Evolutionary conservation across 371 early-diverging fungal genomes (phyloP).

Genomic region (Apophysomyces sp.): DNA sequence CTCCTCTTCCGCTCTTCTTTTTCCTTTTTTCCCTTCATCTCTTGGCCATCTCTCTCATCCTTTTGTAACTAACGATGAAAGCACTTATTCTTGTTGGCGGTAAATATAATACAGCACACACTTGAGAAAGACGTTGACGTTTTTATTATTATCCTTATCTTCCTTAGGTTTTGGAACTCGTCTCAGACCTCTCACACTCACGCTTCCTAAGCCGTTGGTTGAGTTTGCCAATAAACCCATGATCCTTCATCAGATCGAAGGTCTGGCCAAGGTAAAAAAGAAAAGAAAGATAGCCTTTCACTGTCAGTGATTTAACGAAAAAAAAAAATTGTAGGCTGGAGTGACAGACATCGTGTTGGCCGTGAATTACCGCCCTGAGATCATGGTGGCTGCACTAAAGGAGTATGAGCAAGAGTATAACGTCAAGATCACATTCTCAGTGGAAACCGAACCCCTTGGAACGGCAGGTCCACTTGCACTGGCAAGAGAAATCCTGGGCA

Average conservation of each 20-base stretch:
- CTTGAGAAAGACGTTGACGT: neutral
- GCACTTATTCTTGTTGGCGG: constrained; percentile 99
- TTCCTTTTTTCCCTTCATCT: constrained; percentile 13
- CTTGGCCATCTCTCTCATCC: constrained; percentile 5
- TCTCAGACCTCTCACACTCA: constrained; percentile 97
- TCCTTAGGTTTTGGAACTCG: constrained; percentile 95
- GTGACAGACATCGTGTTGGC: constrained; percentile 98
- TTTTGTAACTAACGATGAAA: constrained; percentile 67
- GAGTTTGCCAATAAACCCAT: constrained; percentile 99
- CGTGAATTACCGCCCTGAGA: constrained; percentile 98
- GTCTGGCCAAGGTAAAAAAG: constrained; percentile 84
- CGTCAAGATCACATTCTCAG: constrained; percentile 96
- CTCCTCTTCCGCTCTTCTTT: constrained; percentile 12
- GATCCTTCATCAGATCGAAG: constrained; percentile 99
- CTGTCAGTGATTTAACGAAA: neutral
- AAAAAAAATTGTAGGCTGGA: constrained; percentile 72
- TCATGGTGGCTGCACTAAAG: constrained; percentile 88
- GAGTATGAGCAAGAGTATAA: constrained; percentile 89
- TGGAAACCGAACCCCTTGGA: constrained; percentile 97
- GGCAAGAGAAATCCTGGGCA: constrained; percentile 89
- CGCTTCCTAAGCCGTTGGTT: constrained; percentile 98
- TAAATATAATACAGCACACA: constrained; percentile 24
- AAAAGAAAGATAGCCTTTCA: neutral
- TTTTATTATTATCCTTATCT: neutral
- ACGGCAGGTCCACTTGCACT: constrained; percentile 98